These are phyloP conservation scores for Apiospora kogelbergensis DNA, from an alignment of 2,329 filamentous ascomycete genomes.

Conservation along the genomic window DNA sequence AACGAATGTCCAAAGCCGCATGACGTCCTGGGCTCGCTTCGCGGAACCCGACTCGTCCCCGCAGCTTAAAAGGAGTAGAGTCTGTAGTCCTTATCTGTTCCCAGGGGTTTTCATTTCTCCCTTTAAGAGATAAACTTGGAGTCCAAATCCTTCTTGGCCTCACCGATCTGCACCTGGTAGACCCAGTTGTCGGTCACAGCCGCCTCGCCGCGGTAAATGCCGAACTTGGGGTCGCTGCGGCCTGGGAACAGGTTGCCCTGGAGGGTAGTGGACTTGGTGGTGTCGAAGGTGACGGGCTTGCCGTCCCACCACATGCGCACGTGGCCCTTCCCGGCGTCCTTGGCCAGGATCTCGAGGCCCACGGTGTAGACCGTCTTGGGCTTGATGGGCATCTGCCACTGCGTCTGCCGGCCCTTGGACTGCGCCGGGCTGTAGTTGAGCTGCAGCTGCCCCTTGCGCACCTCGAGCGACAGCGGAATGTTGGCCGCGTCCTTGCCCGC, in stretches of 20 bases:
- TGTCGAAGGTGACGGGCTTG: conserved; percentile 19
- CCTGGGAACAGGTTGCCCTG: conserved; percentile 18
- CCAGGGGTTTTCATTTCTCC: too few relatives aligned
- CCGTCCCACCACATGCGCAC: conserved; percentile 18
- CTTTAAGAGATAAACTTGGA: not conserved
- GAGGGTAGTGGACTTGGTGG: conserved; percentile 15
- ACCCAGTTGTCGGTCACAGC: conserved; percentile 18
- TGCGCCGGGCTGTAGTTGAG: conserved; percentile 15
- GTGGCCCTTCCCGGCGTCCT: conserved; percentile 14
- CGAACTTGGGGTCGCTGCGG: conserved; percentile 20
- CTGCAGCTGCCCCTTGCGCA: conserved; percentile 15
- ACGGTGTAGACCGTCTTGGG: conserved; percentile 16
- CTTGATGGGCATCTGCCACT: conserved; percentile 17
- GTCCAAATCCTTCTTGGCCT: conserved; percentile 9
- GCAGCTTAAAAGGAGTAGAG: not conserved
- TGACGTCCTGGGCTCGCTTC: not conserved
- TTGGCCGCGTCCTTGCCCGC: conserved; percentile 16
- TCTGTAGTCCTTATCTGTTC: not conserved
- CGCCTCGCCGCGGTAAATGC: conserved; percentile 18
- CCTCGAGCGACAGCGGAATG: conserved; percentile 17
- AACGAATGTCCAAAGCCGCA: not conserved
- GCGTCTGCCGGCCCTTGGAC: conserved; percentile 11
- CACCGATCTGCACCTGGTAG: conserved; percentile 20
- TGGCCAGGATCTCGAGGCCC: conserved; percentile 18
- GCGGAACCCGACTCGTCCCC: not conserved